phyloP scores from a whole-genome alignment of 2,329 filamentous ascomycete genomes.

The Pseudogymnoascus sp. region DNA sequence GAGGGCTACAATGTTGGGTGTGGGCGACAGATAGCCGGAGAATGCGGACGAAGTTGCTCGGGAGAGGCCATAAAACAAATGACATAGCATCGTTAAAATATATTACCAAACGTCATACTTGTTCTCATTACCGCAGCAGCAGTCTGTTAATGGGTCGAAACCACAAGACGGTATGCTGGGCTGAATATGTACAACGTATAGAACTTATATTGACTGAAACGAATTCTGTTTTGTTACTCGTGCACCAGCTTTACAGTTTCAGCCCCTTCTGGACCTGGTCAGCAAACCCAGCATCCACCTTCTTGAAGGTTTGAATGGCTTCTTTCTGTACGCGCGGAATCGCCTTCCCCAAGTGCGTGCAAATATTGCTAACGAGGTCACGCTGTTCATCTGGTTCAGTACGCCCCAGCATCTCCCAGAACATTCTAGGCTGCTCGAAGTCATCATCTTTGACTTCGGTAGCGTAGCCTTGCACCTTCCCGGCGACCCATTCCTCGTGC shows the following conservation, averaged over 20 bases:
- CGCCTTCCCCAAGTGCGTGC: neutral
- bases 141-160: neutral
- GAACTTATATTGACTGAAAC: too few relatives aligned
- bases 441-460: slow-evolving; percentile 32
- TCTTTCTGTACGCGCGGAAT: neutral
- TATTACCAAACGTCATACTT: neutral
- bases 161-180: too few relatives aligned
- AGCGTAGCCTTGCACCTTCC: slow-evolving; percentile 15
- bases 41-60: neutral
- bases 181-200: too few relatives aligned
- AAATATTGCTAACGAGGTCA: neutral
- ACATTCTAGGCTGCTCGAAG: slow-evolving; percentile 33
- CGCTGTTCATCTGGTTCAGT: neutral
- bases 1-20: neutral
- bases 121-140: neutral
- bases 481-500: slow-evolving; percentile 28
- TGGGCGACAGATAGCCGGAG: neutral
- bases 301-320: neutral
- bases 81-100: neutral
- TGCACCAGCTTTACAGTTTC: neutral
- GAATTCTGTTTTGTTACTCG: too few relatives aligned
- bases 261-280: neutral
- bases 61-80: neutral
- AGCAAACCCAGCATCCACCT: neutral
- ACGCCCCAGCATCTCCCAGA: slow-evolving; percentile 30